Base-by-base conservation (phyloP, 2,329 filamentous ascomycete genomes). In the Daldinia sp. region DNA sequence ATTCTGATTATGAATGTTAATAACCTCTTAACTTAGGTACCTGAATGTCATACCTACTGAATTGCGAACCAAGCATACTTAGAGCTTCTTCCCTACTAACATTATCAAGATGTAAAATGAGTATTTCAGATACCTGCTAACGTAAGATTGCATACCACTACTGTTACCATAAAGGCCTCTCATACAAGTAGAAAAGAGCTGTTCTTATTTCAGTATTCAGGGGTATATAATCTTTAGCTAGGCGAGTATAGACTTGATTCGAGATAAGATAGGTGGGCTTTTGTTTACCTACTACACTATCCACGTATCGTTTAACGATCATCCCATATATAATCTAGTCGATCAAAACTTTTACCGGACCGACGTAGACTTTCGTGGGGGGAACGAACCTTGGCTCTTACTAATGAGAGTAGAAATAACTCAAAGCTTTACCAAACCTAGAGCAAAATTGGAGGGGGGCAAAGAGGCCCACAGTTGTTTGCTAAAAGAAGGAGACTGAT, bases 351-450 rank as follows among this genome's bases (percentile, higher is more conserved):
- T 46, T 18, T 26, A 13, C 18, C 35, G 51, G 35, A 23, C n/a
- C 51, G 33, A 54, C 6, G 23, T 20, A 54, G 13, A 39, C 15
- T 33, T 48, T 20, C 46, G 50, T 60, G 48, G 37, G 59, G 59
- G 48, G n/a, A 1, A n/a, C 26, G n/a, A 1, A n/a, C 26, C 50
- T 69, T 50, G 51, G 55, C 60, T 55, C 60, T 61, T 63, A 63
- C 39, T 67, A 58, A 61, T 60, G 15, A 3, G 56, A 53, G 30
- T 33, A 30, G 15, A 42, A 51, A 44, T 39, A 23, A n/a, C 51
- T 54, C 51, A 54, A 37, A 20, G n/a, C 51, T 54, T 35, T 39
- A 54, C 33, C 33, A 54, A 39, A 54, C 18, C 18, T 26, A 26
- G 37, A 42, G 23, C 20, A 56, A 48, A 56, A 15, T 4, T 48